These are phyloP conservation scores for Sporothrix sp. DNA, from an alignment of 2,329 filamentous ascomycete genomes.

Conservation along the genomic window DNA sequence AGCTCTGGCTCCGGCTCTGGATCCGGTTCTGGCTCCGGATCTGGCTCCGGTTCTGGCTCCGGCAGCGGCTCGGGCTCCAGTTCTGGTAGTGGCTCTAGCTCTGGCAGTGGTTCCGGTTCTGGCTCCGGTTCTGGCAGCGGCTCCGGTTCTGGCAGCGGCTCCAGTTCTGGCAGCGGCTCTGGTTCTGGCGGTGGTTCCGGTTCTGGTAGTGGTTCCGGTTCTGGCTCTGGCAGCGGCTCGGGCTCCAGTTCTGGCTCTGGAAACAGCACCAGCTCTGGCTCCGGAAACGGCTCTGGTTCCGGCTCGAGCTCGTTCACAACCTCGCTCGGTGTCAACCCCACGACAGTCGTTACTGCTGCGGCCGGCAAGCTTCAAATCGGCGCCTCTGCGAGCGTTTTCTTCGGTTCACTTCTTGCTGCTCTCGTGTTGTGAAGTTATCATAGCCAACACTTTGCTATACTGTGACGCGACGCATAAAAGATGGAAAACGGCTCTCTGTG, in stretches of 20 bases:
- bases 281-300: not conserved
- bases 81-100: not conserved
- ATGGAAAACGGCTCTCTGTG: too few relatives aligned
- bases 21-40: not conserved
- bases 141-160: not conserved
- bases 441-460: too few relatives aligned
- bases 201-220: not conserved
- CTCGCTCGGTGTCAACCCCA: not conserved
- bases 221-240: not conserved
- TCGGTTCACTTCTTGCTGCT: not conserved
- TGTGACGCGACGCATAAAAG: too few relatives aligned
- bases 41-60: not conserved
- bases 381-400: not conserved
- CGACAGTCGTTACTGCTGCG: conserved; percentile 3
- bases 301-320: not conserved
- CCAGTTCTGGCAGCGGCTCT: not conserved
- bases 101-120: not conserved
- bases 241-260: not conserved
- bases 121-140: not conserved
- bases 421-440: conserved; percentile 1
- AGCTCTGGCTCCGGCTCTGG: not conserved
- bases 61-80: not conserved
- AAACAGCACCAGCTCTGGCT: not conserved
- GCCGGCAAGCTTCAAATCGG: not conserved
- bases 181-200: not conserved